These are phyloP conservation scores for Tilletia setariae DNA, from an alignment of 1,284 basidiomycete species.

Conservation along the genomic window DNA sequence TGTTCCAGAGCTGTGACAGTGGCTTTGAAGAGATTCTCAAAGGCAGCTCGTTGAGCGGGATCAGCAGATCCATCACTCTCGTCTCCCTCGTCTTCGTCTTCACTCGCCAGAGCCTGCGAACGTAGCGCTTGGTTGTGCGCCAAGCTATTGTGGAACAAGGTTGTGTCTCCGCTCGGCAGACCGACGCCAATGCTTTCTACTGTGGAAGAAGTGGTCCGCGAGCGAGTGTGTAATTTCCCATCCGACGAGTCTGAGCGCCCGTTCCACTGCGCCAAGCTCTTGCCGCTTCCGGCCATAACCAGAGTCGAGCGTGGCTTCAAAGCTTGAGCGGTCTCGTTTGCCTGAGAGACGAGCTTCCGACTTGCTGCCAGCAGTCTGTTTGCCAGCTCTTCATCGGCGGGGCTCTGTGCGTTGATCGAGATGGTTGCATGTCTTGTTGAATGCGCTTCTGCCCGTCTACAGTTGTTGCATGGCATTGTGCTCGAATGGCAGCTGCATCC, in stretches of 20 bases:
- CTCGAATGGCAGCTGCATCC: not conserved
- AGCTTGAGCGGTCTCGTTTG: no score
- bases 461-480: not conserved
- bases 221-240: no score
- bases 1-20: conserved; percentile 6
- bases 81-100: not conserved
- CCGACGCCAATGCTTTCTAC: no score
- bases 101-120: not conserved
- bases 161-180: not conserved
- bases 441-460: not conserved
- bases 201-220: no score
- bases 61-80: not conserved
- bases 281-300: no score
- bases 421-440: not conserved
- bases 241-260: no score
- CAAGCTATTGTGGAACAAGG: not conserved
- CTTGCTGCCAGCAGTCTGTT: no score
- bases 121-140: not conserved
- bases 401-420: no score
- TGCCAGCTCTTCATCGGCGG: no score
- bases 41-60: not conserved
- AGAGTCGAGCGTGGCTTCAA: no score
- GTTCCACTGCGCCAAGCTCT: no score
- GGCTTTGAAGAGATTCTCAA: conserved; percentile 7
- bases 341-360: no score